These are phyloP conservation scores for Grosmannia huntii DNA, from an alignment of 2,329 filamentous ascomycete genomes.

Conservation along the genomic window DNA sequence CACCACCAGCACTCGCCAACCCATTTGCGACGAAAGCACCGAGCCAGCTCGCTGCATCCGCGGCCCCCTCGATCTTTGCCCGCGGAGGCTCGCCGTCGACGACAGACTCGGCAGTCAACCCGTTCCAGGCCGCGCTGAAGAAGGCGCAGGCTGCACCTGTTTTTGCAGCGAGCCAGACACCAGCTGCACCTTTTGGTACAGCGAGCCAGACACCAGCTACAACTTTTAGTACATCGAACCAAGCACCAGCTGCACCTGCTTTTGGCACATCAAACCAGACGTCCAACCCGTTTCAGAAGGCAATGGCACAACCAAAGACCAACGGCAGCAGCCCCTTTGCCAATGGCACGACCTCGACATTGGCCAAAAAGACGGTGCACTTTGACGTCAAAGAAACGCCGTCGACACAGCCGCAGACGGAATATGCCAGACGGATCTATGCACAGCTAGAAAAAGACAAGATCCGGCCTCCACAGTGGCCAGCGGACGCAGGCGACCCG, in stretches of 20 bases:
- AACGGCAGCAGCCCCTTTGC: background rate
- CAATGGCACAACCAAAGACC: background rate
- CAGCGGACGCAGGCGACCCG: conserved; percentile 39
- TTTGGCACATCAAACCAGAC: background rate
- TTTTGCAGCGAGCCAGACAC: background rate
- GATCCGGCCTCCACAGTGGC: conserved; percentile 42
- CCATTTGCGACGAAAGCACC: background rate
- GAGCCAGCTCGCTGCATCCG: background rate
- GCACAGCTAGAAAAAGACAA: conserved; percentile 40
- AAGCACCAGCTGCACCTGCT: background rate
- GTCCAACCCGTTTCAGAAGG: background rate
- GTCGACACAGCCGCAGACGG: conserved; percentile 5
- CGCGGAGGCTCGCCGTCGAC: background rate
- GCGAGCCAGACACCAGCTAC: background rate
- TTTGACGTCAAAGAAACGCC: background rate
- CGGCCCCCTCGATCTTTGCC: background rate
- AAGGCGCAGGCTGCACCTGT: background rate
- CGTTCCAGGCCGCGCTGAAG: background rate
- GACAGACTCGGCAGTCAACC: background rate
- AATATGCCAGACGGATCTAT: conserved; percentile 37
- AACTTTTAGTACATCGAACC: background rate
- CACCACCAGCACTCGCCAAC: background rate
- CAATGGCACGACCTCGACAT: background rate
- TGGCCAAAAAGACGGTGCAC: background rate
- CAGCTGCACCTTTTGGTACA: background rate